Percentiles rank a stretch among this genome's conserved stretches.
Conservation (phyloP, 176 grass and related monocot species). For the Tillandsia fasciculata region DNA sequence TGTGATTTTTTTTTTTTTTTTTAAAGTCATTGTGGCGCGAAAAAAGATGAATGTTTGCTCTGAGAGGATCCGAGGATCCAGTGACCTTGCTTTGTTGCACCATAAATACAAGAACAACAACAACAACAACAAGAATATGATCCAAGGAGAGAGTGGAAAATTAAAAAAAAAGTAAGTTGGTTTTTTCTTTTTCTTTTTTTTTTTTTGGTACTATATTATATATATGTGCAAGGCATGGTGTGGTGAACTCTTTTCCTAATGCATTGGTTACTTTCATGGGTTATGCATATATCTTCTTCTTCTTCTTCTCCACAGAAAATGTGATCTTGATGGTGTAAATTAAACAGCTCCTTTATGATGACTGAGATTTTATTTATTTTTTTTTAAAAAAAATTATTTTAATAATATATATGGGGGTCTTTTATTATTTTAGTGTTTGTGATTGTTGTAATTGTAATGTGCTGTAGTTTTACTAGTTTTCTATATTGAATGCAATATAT, state of each 20-base stretch:
- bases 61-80: constrained; percentile 23
- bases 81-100: constrained; percentile 8
- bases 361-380: no score
- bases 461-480: no score
- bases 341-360: no score
- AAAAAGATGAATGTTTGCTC: constrained; percentile 9
- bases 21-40: constrained; percentile 17
- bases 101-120: constrained; percentile 1
- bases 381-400: no score
- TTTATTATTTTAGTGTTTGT: no score
- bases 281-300: constrained; percentile 14
- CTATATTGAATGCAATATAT: no score
- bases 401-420: no score
- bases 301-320: constrained; percentile 2
- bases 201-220: constrained; percentile 20
- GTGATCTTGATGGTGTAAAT: neutral
- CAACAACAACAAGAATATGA: neutral
- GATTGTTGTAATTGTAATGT: no score
- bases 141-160: neutral
- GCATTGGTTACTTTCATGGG: constrained; percentile 19
- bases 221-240: constrained; percentile 30
- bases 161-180: constrained; percentile 2
- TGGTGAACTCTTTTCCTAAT: constrained; percentile 27
- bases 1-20: constrained; percentile 7
- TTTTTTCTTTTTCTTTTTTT: neutral